Percentiles rank a stretch among this genome's conserved stretches.
These are phyloP conservation scores for Falciphora oryzae DNA, from an alignment of 2,329 filamentous ascomycete species.

Conservation along the genomic window DNA sequence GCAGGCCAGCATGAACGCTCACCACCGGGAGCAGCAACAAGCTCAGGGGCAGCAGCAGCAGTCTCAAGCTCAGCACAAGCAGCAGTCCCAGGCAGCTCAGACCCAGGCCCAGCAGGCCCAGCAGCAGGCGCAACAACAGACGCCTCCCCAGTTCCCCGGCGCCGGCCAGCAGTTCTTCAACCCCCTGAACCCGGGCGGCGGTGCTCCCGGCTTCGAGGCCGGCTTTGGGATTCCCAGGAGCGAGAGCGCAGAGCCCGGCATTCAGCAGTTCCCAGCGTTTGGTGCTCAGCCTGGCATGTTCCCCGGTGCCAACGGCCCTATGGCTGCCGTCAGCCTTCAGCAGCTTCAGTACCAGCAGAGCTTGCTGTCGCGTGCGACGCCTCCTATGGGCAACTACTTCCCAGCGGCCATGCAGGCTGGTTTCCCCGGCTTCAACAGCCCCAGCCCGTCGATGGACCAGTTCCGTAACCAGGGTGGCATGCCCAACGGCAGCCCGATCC, in stretches of 20 bases:
- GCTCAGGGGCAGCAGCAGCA: constrained; percentile 19
- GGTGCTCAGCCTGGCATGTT: constrained; percentile 46
- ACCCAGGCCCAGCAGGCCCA: constrained; percentile 19
- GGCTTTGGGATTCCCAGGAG: constrained; percentile 45
- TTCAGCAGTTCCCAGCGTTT: constrained; percentile 44
- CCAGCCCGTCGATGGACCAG: constrained; percentile 46
- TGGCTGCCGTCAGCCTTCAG: constrained; percentile 42
- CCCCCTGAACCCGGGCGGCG: constrained; percentile 36
- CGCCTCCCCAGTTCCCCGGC: constrained; percentile 12
- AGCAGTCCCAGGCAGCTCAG: constrained; percentile 24
- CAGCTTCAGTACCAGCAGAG: constrained; percentile 55
- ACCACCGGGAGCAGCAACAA: constrained; percentile 30
- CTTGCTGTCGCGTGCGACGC: constrained; percentile 47
- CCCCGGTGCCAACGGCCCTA: constrained; percentile 36
- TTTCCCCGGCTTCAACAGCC: constrained; percentile 43
- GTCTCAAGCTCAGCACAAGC: constrained; percentile 29
- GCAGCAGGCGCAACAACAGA: constrained; percentile 12
- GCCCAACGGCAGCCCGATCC: constrained; percentile 46
- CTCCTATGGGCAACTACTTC: constrained; percentile 54
- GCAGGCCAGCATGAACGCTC: constrained; percentile 42
- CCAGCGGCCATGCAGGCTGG: constrained; percentile 46
- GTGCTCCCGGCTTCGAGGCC: constrained; percentile 41
- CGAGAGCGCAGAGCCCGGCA: constrained; percentile 45
- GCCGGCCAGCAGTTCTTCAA: constrained; percentile 43
- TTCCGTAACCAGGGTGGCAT: constrained; percentile 45